Evolutionary conservation across 148 eudicot species (phyloP).

Genomic region (Bassia scoparia): DNA sequence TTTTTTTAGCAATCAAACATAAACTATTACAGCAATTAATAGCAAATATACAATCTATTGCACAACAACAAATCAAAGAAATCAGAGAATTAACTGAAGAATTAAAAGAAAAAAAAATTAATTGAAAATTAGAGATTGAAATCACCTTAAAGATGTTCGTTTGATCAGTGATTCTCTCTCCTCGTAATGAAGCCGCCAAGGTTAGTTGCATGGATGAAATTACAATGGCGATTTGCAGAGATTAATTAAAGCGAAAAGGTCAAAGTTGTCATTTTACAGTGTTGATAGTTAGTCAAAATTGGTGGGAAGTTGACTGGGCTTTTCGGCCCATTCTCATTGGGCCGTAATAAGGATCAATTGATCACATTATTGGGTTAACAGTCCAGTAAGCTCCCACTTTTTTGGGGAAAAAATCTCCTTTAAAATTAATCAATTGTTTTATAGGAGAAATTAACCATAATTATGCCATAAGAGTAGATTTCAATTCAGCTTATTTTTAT

Average conservation of each 20-base stretch:
- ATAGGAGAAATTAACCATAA: too few species aligned
- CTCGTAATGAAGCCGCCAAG: background rate
- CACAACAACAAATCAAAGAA: background rate
- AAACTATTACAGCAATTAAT: background rate
- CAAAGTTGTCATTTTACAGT: background rate
- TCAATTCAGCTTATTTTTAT: too few species aligned
- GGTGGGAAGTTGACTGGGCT: too few species aligned
- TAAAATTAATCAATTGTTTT: too few species aligned
- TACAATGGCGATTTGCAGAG: background rate
- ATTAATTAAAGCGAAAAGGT: background rate
- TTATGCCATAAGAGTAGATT: too few species aligned
- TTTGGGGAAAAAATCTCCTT: too few species aligned
- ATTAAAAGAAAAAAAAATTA: background rate
- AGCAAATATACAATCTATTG: background rate
- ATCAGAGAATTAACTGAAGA: background rate
- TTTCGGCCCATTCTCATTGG: too few species aligned
- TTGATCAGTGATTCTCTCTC: background rate
- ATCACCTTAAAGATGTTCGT: conserved; percentile 1
- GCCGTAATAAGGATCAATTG: too few species aligned
- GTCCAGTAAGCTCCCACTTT: too few species aligned
- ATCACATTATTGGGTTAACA: too few species aligned
- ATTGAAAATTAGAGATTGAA: background rate
- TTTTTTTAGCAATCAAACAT: background rate
- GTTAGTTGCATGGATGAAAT: conserved; percentile 2
- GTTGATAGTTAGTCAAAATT: too few species aligned